phyloP scores from a whole-genome alignment of 2,329 filamentous ascomycete species.

The Colletotrichum noveboracense region DNA sequence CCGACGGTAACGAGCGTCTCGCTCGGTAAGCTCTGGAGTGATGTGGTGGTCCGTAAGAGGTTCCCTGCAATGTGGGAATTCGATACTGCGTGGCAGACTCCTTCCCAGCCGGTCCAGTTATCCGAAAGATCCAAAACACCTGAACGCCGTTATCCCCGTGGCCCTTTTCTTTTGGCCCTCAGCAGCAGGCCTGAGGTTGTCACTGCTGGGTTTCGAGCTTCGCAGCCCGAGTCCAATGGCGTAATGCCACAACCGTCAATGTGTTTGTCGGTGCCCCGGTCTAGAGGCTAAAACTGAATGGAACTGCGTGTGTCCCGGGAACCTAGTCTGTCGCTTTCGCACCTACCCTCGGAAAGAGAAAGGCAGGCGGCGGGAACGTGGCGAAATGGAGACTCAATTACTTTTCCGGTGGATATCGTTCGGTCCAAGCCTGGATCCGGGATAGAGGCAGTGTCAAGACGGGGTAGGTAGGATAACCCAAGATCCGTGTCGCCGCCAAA shows the following conservation, averaged over 20 bases:
- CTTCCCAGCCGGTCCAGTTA: background rate
- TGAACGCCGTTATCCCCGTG: background rate
- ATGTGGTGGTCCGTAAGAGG: background rate
- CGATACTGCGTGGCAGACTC: background rate
- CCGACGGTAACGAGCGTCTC: background rate
- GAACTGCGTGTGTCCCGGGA: conserved; percentile 1
- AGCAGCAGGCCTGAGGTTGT: background rate
- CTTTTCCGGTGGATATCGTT: background rate
- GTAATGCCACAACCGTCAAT: background rate
- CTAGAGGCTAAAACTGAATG: background rate
- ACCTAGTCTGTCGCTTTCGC: background rate
- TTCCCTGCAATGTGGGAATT: background rate
- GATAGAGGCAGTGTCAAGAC: background rate
- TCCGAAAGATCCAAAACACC: background rate
- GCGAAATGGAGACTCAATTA: background rate
- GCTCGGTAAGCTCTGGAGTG: background rate
- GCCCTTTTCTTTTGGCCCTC: background rate
- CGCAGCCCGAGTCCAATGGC: background rate
- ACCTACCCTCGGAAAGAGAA: background rate
- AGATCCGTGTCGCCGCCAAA: background rate
- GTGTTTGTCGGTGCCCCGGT: background rate
- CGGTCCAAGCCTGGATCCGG: background rate
- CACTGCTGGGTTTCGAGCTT: background rate
- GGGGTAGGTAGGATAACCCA: background rate
- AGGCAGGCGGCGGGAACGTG: background rate